Conservation (phyloP, 2,329 filamentous ascomycete species). For the Sarocladiaceae sp. region DNA sequence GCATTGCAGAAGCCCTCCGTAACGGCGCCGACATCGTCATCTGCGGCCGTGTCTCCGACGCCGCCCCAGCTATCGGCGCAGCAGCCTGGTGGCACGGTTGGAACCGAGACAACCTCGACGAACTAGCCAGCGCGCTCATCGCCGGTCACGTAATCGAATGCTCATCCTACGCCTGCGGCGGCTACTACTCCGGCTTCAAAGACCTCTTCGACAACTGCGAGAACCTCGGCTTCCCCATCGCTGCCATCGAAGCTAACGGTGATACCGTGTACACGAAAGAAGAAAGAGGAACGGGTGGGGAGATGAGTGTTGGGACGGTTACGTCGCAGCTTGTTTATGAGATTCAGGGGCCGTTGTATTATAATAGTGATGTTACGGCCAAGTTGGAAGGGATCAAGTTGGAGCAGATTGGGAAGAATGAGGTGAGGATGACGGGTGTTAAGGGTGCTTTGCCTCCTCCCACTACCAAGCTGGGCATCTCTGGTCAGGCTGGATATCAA, state of each 20-base stretch:
- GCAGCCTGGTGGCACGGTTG: slow-evolving; percentile 52
- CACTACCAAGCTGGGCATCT: slow-evolving; percentile 34
- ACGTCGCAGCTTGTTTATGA: slow-evolving; percentile 34
- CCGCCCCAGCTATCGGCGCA: slow-evolving; percentile 46
- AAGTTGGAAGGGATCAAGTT: slow-evolving; percentile 35
- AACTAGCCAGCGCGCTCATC: slow-evolving; percentile 42
- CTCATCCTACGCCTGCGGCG: slow-evolving; percentile 47
- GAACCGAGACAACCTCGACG: slow-evolving; percentile 38
- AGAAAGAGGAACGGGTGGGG: slow-evolving; percentile 24
- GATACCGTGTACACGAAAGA: slow-evolving; percentile 29
- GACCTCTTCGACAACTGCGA: slow-evolving; percentile 17
- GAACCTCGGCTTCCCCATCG: slow-evolving; percentile 28
- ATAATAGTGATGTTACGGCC: slow-evolving; percentile 37
- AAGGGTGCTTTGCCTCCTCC: slow-evolving; percentile 26
- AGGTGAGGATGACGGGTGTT: slow-evolving; percentile 27
- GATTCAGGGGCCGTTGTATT: slow-evolving; percentile 35
- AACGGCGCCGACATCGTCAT: slow-evolving; percentile 29
- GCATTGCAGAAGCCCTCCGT: slow-evolving; percentile 15
- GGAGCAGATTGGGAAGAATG: slow-evolving; percentile 34
- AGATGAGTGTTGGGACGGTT: slow-evolving; percentile 25
- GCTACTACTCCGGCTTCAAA: slow-evolving; percentile 46
- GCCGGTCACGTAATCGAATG: slow-evolving; percentile 51
- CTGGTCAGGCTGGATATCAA: slow-evolving; percentile 36
- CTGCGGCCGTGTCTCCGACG: slow-evolving; percentile 42
- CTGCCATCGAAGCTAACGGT: slow-evolving; percentile 26